Percentiles rank a stretch among this genome's conserved stretches.
phyloP scores from a whole-genome alignment of 805 yeast genomes.

The Vanderwaltozyma polyspora region DNA sequence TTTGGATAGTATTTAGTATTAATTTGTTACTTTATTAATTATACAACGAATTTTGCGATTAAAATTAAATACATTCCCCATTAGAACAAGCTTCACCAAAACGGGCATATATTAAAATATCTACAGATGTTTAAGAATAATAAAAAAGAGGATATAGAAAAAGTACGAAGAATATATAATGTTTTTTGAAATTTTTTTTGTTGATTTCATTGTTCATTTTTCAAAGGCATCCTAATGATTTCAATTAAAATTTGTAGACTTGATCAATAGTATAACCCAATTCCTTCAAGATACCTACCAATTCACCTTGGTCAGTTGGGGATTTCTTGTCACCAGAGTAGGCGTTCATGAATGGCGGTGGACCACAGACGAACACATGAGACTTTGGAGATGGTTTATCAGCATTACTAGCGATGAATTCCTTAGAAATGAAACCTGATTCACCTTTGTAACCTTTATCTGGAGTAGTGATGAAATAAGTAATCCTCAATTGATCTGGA shows the following conservation, averaged over 20 bases:
- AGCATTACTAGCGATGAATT: constrained; percentile 47
- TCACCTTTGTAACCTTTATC: constrained; percentile 32
- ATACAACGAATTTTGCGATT: too few relatives aligned
- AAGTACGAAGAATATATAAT: too few relatives aligned
- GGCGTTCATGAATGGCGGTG: constrained; percentile 82
- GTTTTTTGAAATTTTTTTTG: too few relatives aligned
- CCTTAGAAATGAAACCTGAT: constrained; percentile 71
- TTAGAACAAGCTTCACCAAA: too few relatives aligned
- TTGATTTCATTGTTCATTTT: too few relatives aligned
- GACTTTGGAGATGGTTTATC: constrained; percentile 58
- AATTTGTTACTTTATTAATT: too few relatives aligned
- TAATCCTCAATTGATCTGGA: constrained; percentile 69
- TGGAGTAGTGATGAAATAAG: constrained; percentile 67
- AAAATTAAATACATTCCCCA: too few relatives aligned
- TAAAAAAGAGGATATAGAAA: too few relatives aligned
- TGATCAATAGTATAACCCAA: constrained; percentile 79
- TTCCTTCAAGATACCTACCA: constrained; percentile 77
- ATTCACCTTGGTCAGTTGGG: constrained; percentile 90
- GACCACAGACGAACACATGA: constrained; percentile 88
- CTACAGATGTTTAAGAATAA: background rate
- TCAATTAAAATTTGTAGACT: constrained; percentile 70
- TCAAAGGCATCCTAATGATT: background rate
- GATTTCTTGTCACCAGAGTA: constrained; percentile 76
- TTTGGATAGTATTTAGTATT: too few relatives aligned
- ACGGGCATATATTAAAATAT: too few relatives aligned